These are phyloP conservation scores for Talaromyces nanjingensis DNA, from an alignment of 495 filamentous ascomycete genomes.

Conservation along the genomic window DNA sequence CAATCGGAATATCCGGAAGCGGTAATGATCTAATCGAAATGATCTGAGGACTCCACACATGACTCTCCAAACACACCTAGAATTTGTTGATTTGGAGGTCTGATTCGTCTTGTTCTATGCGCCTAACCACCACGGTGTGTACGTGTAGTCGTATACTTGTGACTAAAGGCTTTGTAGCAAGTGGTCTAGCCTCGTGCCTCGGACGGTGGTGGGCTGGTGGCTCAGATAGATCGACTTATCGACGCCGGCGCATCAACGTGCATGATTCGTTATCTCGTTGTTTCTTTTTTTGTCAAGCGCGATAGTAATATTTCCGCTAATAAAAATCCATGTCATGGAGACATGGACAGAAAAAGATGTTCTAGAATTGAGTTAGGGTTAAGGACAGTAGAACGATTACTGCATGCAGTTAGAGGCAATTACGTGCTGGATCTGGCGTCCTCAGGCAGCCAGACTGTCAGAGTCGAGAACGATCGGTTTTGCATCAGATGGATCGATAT, in stretches of 20 bases:
- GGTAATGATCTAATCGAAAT: neutral
- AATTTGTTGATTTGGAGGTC: neutral
- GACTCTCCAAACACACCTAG: neutral
- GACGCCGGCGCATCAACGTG: neutral
- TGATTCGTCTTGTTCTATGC: neutral
- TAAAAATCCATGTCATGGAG: neutral
- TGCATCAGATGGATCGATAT: neutral
- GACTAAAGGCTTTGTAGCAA: neutral
- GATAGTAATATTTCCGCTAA: neutral
- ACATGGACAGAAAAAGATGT: neutral
- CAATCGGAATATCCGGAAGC: slow-evolving; percentile 1
- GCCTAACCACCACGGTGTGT: neutral
- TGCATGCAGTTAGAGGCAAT: neutral
- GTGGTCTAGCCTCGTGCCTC: neutral
- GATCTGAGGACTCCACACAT: neutral
- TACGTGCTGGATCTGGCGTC: neutral
- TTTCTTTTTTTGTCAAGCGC: neutral
- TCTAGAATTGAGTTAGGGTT: neutral
- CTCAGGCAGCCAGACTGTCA: neutral
- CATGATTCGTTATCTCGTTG: neutral
- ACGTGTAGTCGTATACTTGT: neutral
- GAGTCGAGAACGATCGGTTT: neutral
- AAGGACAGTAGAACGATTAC: neutral
- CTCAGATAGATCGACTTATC: neutral
- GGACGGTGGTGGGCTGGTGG: neutral